These are phyloP conservation scores for Gleditsia sinensis DNA, from an alignment of 306 rosid genomes.

Conservation along the genomic window DNA sequence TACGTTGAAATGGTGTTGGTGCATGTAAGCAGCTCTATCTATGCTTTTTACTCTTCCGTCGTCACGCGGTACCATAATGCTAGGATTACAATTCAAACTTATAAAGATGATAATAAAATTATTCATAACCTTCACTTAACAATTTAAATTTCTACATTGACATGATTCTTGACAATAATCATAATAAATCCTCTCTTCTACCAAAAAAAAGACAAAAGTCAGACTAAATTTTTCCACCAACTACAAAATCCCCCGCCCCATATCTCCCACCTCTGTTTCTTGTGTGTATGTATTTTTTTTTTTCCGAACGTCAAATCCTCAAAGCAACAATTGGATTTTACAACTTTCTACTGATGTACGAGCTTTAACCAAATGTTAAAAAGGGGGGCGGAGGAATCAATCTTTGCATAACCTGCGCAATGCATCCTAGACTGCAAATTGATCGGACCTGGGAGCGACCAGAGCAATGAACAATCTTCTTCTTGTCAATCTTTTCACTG, in stretches of 20 bases:
- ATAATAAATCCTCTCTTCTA: constrained; percentile 21
- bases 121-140: too few relatives aligned
- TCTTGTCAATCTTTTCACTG: constrained; percentile 48
- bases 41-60: constrained; percentile 42
- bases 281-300: constrained; percentile 8
- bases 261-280: constrained; percentile 26
- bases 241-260: constrained; percentile 3
- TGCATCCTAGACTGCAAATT: constrained; percentile 40
- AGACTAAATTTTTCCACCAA: constrained; percentile 28
- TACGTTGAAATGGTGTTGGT: constrained; percentile 28
- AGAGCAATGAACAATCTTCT: constrained; percentile 42
- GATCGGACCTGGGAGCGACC: constrained; percentile 41
- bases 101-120: too few relatives aligned
- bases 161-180: too few relatives aligned
- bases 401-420: constrained; percentile 40
- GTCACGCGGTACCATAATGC: too few relatives aligned
- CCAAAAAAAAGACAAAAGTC: constrained; percentile 29
- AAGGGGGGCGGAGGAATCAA: too few relatives aligned
- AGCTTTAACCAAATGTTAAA: constrained; percentile 23
- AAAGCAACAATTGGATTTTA: constrained; percentile 23
- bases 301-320: constrained; percentile 30
- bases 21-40: constrained; percentile 56
- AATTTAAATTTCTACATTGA: too few relatives aligned
- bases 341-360: constrained; percentile 24
- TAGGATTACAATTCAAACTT: too few relatives aligned